Base-by-base conservation (phyloP, 2,329 filamentous ascomycete species). In the Gnomoniopsis smithogilvyi region DNA sequence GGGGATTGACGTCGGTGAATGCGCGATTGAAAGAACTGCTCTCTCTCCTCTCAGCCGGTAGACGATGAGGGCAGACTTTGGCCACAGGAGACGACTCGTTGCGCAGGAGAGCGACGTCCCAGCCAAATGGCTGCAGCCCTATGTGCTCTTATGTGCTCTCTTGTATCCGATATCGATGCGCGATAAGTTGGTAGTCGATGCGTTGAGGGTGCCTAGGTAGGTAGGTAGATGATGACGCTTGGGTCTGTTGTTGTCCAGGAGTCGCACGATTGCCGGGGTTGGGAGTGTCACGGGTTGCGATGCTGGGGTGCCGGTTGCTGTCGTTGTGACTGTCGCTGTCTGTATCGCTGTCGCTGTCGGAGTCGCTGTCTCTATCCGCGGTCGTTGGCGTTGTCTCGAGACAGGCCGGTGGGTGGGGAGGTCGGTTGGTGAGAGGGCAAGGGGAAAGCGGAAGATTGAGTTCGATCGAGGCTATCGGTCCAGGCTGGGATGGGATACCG, bases 91-190 rank as follows among this genome's bases (percentile, higher is more conserved):
- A 30, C 22, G 10, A 26, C 49, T 41, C 48, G 54, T 15, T 21
- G n/a, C 14, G 46, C 45, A 21, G 33, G 45, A 51, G 50, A 38
- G 43, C 50, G 57, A 54, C 56, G 46, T 36, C 54, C 51, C 60
- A 49, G 51, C 60, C 47, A 43, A 33, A 30, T 36, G 50, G 50
- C 60, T 26, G 48, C 24, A 36, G 38, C 50, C 57, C 53, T 51
- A 11, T 22, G 24, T 48, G 26, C 30, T 36, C 21, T 11, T 21
- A 14, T 30, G 38, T 8, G 26, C 11, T 17, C 41, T n/a, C 34
- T 19, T 41, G 24, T 15, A 33, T 22, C 34, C 45, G 48, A 49
- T 12, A 19, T 33, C 49, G 45, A 59, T 53, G 47, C 36, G 48
- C 52, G 48, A 56, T 51, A 26, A 49, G 53, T 33, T 30, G 30